A percentile compares a stretch with the other conserved stretches of the same genome.
These are phyloP conservation scores for Penicillium psychrofluorescens DNA, from an alignment of 495 filamentous ascomycete genomes.

Conservation along the genomic window DNA sequence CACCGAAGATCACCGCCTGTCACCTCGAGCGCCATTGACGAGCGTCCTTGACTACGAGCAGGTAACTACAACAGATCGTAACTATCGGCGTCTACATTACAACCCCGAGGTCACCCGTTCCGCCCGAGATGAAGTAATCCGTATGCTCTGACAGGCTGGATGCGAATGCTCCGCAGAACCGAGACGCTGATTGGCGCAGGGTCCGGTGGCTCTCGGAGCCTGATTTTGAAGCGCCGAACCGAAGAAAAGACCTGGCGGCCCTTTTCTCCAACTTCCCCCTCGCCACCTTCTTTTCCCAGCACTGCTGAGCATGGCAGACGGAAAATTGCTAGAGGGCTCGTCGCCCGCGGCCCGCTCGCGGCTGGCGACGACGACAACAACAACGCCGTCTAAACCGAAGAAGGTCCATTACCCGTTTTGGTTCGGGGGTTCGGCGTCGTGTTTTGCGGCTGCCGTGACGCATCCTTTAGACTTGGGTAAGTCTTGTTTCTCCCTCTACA, in stretches of 20 bases:
- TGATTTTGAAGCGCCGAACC: conserved; percentile 25
- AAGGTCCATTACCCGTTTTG: conserved; percentile 74
- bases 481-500: conserved; percentile 6
- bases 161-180: conserved; percentile 11
- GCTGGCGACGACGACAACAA: conserved; percentile 18
- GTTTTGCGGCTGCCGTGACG: conserved; percentile 81
- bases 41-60: no score
- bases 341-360: conserved; percentile 16
- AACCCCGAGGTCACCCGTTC: no score
- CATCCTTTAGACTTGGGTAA: conserved; percentile 74
- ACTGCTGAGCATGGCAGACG: conserved; percentile 30
- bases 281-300: conserved; percentile 6
- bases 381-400: conserved; percentile 19
- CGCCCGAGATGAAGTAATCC: background rate
- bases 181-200: conserved; percentile 31
- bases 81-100: no score
- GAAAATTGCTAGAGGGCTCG: conserved; percentile 22
- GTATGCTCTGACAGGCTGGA: conserved; percentile 13
- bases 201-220: conserved; percentile 26
- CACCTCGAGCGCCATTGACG: no score
- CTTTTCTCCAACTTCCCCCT: conserved; percentile 5
- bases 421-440: conserved; percentile 90
- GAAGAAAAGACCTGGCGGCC: conserved; percentile 4
- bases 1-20: conserved; percentile 15
- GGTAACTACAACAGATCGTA: no score